These are phyloP conservation scores for Trichoderma pleuroti DNA, from an alignment of 2,329 filamentous ascomycete genomes.

Conservation along the genomic window DNA sequence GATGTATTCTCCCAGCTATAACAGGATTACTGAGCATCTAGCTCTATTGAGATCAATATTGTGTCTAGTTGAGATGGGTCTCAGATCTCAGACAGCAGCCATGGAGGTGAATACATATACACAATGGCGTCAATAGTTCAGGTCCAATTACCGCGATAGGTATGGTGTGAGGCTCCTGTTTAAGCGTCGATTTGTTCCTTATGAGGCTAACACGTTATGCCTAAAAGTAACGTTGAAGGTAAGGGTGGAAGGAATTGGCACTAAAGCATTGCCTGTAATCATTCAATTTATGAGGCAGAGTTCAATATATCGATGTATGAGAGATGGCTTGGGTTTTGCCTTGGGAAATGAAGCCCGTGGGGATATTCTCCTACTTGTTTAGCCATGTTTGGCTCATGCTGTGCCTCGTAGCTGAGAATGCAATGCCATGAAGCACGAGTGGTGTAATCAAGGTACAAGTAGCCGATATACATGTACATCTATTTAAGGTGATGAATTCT, in stretches of 20 bases:
- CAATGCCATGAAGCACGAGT: background rate
- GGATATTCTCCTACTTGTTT: background rate
- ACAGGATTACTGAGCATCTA: background rate
- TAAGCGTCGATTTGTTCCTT: background rate
- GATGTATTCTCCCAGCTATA: background rate
- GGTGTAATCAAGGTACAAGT: background rate
- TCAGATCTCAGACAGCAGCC: background rate
- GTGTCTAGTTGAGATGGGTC: background rate
- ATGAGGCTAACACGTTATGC: background rate
- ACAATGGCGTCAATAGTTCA: background rate
- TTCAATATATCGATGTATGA: background rate
- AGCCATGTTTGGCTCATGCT: background rate
- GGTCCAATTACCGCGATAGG: background rate
- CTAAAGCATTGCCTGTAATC: background rate
- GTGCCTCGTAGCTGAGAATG: background rate
- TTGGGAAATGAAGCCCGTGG: background rate
- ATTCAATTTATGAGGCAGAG: background rate
- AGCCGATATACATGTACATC: background rate
- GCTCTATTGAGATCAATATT: background rate
- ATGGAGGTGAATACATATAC: background rate
- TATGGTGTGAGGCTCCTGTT: background rate
- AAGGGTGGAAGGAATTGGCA: background rate
- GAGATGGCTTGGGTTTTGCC: background rate
- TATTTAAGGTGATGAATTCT: background rate
- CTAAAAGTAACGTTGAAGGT: background rate